Percentiles rank a stretch among this genome's conserved stretches.
These are phyloP conservation scores for Oidiodendron maius DNA, from an alignment of 495 filamentous ascomycete genomes.

Conservation along the genomic window DNA sequence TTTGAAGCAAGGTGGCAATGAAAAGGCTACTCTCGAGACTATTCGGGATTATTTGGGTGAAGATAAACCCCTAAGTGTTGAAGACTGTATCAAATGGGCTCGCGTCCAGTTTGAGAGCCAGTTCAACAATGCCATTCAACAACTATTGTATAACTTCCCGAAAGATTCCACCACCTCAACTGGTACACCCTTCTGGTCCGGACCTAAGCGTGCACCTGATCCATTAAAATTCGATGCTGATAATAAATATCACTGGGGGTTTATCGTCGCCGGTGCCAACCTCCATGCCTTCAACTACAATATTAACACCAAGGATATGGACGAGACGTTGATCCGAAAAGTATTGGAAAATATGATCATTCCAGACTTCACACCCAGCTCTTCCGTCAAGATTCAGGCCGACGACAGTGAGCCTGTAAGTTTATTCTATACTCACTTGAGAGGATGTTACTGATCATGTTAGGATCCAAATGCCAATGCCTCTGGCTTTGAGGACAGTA, in stretches of 20 bases:
- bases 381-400: conserved; percentile 94
- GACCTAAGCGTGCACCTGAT: conserved; percentile 94
- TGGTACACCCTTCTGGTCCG: conserved; percentile 95
- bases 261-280: conserved; percentile 82
- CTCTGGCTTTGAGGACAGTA: conserved; percentile 57
- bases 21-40: conserved; percentile 90
- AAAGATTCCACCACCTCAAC: conserved; percentile 84
- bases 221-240: conserved; percentile 80
- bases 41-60: conserved; percentile 88
- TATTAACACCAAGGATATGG: conserved; percentile 72
- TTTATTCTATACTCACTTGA: conserved; percentile 1
- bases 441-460: conserved; percentile 1
- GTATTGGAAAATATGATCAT: conserved; percentile 91
- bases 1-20: conserved; percentile 90
- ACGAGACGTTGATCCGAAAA: conserved; percentile 62
- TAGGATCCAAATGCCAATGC: conserved; percentile 69
- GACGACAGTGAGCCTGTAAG: conserved; percentile 82
- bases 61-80: conserved; percentile 86
- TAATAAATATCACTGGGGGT: conserved; percentile 79
- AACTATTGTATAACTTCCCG: conserved; percentile 96
- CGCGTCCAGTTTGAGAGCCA: conserved; percentile 91
- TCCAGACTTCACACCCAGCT: conserved; percentile 88
- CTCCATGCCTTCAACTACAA: conserved; percentile 98
- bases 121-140: conserved; percentile 95
- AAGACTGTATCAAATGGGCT: conserved; percentile 94